Evolutionary conservation across 2,329 filamentous ascomycete genomes (phyloP).

Genomic region (Bipolaris oryzae): DNA sequence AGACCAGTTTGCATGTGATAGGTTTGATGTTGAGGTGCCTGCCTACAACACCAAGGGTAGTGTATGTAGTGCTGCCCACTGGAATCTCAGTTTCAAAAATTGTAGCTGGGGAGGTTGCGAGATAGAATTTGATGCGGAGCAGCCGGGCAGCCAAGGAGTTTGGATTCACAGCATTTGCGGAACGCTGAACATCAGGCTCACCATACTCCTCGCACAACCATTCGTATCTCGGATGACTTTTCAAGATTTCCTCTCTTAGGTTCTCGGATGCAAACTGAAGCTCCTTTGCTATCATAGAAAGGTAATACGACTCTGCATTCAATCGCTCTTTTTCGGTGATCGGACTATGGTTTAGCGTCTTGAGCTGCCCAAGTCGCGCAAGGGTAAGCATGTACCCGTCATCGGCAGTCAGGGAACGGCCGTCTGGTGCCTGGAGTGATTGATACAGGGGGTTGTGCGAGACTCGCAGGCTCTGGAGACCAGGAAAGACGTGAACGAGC

Average conservation of each 20-base stretch:
- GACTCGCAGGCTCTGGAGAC: constrained; percentile 75
- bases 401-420: constrained; percentile 62
- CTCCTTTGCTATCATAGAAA: constrained; percentile 80
- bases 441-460: constrained; percentile 86
- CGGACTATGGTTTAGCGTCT: constrained; percentile 71
- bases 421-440: constrained; percentile 53
- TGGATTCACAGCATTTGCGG: constrained; percentile 63
- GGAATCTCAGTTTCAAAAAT: constrained; percentile 63
- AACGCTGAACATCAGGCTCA: constrained; percentile 66
- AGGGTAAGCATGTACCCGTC: constrained; percentile 90
- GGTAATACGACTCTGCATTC: constrained; percentile 93
- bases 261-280: constrained; percentile 65
- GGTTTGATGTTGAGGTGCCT: constrained; percentile 71
- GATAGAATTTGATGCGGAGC: constrained; percentile 64
- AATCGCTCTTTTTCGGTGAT: constrained; percentile 76
- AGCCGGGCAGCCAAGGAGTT: constrained; percentile 82
- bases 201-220: constrained; percentile 80
- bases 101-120: constrained; percentile 16
- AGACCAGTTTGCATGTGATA: constrained; percentile 70
- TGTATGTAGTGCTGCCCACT: constrained; percentile 78
- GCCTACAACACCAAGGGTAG: constrained; percentile 77
- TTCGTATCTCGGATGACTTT: constrained; percentile 71
- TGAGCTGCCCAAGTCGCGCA: constrained; percentile 72
- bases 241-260: constrained; percentile 62
- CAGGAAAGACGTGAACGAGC: constrained; percentile 72